Conservation (phyloP, 148 eudicot genomes). For the Chenopodium album region DNA sequence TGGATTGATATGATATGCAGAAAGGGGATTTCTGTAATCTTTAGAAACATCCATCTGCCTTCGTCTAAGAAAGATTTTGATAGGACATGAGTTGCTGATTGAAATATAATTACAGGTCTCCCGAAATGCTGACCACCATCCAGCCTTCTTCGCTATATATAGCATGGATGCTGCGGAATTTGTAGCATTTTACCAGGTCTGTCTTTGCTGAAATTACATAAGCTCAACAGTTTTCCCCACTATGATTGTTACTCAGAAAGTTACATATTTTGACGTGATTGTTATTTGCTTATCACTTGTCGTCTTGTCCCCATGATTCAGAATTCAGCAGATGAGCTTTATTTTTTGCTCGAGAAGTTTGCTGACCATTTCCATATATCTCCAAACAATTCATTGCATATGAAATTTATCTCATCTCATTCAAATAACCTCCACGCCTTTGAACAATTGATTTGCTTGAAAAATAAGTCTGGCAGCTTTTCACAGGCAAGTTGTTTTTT, state of each 20-base stretch:
- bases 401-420: constrained; percentile 86
- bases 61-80: background rate
- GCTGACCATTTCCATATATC: constrained; percentile 77
- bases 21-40: background rate
- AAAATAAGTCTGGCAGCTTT: constrained; percentile 70
- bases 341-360: constrained; percentile 78
- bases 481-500: constrained; percentile 55
- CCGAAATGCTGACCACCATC: constrained; percentile 79
- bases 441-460: constrained; percentile 73
- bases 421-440: constrained; percentile 81
- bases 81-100: constrained; percentile 17
- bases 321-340: constrained; percentile 92
- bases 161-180: constrained; percentile 94
- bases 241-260: background rate
- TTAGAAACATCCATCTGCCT: background rate
- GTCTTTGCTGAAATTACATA: background rate
- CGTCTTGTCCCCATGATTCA: constrained; percentile 25
- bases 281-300: constrained; percentile 2
- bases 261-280: background rate
- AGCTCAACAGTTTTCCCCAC: background rate
- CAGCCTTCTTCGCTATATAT: constrained; percentile 94
- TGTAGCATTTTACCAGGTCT: constrained; percentile 89
- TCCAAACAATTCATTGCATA: constrained; percentile 57
- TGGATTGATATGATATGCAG: background rate
- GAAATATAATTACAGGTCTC: constrained; percentile 54